Evolutionary conservation across 352 stramenopile genomes (phyloP).

Genomic region (Globisporangium nodosum): DNA sequence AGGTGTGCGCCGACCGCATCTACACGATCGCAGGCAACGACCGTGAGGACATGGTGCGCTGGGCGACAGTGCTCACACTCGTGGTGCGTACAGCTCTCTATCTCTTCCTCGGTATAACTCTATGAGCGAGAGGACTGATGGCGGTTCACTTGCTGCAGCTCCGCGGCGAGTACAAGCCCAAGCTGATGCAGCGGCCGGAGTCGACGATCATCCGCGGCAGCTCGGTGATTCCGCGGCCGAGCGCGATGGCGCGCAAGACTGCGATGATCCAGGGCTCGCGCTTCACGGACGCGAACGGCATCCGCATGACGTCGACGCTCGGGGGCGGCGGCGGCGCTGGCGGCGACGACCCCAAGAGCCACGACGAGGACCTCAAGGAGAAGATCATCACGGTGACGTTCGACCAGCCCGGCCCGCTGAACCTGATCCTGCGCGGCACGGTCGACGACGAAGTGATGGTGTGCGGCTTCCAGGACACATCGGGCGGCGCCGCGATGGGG

Average conservation of each 20-base stretch:
- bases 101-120: background rate
- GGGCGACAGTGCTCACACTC: constrained; percentile 81
- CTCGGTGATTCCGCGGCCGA: constrained; percentile 73
- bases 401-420: constrained; percentile 62
- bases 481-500: constrained; percentile 26
- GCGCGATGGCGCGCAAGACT: constrained; percentile 60
- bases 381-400: constrained; percentile 88
- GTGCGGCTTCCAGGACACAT: constrained; percentile 62
- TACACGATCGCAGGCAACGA: constrained; percentile 85
- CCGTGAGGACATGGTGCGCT: constrained; percentile 86
- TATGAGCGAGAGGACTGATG: background rate
- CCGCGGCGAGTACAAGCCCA: constrained; percentile 84
- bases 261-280: constrained; percentile 56
- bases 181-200: constrained; percentile 83
- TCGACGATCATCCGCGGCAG: constrained; percentile 85
- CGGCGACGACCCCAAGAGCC: constrained; percentile 39
- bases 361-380: constrained; percentile 77
- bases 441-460: constrained; percentile 89
- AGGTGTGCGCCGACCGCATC: constrained; percentile 84
- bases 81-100: constrained; percentile 37
- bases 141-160: constrained; percentile 24
- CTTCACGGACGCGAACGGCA: constrained; percentile 77
- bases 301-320: constrained; percentile 69
- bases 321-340: constrained; percentile 12
- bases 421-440: constrained; percentile 72